A percentile compares a stretch with the other conserved stretches of the same genome.
These are phyloP conservation scores for Tagetes erecta DNA, from an alignment of 129 eudicot species.

Conservation along the genomic window DNA sequence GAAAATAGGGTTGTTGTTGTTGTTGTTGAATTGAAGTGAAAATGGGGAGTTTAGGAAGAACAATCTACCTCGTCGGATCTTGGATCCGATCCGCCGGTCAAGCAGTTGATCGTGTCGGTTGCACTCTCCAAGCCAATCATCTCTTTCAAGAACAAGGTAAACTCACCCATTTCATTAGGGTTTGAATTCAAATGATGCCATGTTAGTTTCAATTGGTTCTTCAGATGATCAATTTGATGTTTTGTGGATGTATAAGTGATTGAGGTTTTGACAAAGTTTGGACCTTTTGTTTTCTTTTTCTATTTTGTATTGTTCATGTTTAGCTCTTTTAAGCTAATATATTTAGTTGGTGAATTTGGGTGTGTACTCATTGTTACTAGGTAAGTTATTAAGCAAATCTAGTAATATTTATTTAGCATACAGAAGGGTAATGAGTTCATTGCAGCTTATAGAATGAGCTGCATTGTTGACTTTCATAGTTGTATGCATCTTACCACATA, in stretches of 20 bases:
- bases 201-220: conserved; percentile 13
- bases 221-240: conserved; percentile 9
- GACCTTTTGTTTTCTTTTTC: conserved; percentile 2
- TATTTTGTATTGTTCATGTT: background rate
- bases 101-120: conserved; percentile 91
- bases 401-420: conserved; percentile 7
- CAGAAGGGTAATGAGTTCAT: background rate
- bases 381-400: background rate
- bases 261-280: conserved; percentile 9
- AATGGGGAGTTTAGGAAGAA: conserved; percentile 77
- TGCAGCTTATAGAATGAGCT: conserved; percentile 1
- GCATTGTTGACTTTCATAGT: background rate
- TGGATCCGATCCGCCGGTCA: conserved; percentile 96
- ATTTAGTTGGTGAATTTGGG: conserved; percentile 19
- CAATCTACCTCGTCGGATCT: conserved; percentile 80
- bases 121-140: conserved; percentile 79
- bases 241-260: background rate
- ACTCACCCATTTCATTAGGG: conserved; percentile 10
- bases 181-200: conserved; percentile 2
- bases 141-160: conserved; percentile 76
- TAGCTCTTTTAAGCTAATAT: background rate
- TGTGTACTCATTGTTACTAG: background rate
- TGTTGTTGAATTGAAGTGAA: no score
- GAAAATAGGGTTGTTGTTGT: conserved; percentile 27
- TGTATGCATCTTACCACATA: background rate